phyloP scores from a whole-genome alignment of 768 basidiomycete species.

The Suillus tomentosus region DNA sequence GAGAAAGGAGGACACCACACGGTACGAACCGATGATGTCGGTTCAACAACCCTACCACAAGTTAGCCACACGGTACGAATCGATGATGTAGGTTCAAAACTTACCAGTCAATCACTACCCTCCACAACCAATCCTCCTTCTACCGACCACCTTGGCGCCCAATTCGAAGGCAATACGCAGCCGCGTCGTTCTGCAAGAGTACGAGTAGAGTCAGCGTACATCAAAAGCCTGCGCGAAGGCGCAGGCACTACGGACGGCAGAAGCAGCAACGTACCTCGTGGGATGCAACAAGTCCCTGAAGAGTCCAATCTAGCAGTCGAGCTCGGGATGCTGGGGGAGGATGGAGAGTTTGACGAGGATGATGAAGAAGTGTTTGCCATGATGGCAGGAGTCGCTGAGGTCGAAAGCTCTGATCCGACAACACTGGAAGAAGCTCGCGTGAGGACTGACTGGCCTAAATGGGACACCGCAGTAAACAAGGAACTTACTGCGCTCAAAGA shows the following conservation, averaged over 20 bases:
- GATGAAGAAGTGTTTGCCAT: conserved; percentile 10
- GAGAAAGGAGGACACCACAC: too few relatives aligned
- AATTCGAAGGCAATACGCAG: too few relatives aligned
- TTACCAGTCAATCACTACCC: too few relatives aligned
- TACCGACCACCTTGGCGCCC: too few relatives aligned
- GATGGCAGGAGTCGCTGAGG: background rate
- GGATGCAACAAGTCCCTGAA: background rate
- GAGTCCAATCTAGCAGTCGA: conserved; percentile 3
- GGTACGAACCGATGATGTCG: background rate
- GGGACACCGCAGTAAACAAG: conserved; percentile 22
- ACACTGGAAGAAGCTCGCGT: conserved; percentile 23
- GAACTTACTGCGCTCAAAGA: conserved; percentile 18
- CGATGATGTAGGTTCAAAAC: too few relatives aligned
- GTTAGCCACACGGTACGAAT: too few relatives aligned
- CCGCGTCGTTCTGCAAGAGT: too few relatives aligned
- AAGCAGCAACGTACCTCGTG: background rate
- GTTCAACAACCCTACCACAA: background rate
- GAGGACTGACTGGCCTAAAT: conserved; percentile 23
- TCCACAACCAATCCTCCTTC: too few relatives aligned
- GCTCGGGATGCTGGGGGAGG: conserved; percentile 11
- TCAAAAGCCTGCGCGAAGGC: background rate
- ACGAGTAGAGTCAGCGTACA: too few relatives aligned
- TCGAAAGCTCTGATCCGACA: conserved; percentile 15
- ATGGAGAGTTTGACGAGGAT: conserved; percentile 13
- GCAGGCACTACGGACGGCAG: background rate